Conservation (phyloP, 2,329 filamentous ascomycete genomes). For the Alternaria postmessia region DNA sequence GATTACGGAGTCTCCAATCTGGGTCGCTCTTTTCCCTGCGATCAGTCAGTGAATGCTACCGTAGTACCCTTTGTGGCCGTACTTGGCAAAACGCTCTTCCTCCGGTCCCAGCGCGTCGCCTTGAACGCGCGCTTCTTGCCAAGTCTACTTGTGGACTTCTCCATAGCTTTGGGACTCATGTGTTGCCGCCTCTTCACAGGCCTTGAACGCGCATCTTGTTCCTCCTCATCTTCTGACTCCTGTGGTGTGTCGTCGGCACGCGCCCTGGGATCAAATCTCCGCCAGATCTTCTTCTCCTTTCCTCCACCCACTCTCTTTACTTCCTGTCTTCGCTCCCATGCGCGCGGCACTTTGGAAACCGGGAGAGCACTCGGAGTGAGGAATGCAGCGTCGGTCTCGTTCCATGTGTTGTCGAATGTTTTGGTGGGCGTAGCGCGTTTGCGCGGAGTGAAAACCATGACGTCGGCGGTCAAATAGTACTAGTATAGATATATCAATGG, state of each 20-base stretch:
- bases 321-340: constrained; percentile 59
- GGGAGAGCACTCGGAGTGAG: constrained; percentile 54
- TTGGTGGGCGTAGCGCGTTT: constrained; percentile 33
- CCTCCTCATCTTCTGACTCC: constrained; percentile 30
- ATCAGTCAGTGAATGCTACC: constrained; percentile 18
- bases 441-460: constrained; percentile 44
- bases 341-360: constrained; percentile 54
- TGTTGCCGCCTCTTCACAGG: constrained; percentile 57
- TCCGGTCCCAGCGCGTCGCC: constrained; percentile 48
- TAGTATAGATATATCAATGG: neutral
- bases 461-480: constrained; percentile 9
- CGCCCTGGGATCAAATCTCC: constrained; percentile 49
- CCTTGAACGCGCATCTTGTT: constrained; percentile 48
- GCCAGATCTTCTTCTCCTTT: constrained; percentile 59
- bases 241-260: constrained; percentile 25
- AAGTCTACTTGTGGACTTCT: constrained; percentile 29
- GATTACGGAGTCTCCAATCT: constrained; percentile 1
- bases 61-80: constrained; percentile 6
- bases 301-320: constrained; percentile 49
- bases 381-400: constrained; percentile 51
- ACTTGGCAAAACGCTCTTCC: constrained; percentile 48
- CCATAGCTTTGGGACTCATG: constrained; percentile 45
- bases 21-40: constrained; percentile 38
- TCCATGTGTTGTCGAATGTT: constrained; percentile 51
- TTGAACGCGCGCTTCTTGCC: constrained; percentile 44